Conservation (phyloP, 257 asterid species). For the Nicotiana undulata region DNA sequence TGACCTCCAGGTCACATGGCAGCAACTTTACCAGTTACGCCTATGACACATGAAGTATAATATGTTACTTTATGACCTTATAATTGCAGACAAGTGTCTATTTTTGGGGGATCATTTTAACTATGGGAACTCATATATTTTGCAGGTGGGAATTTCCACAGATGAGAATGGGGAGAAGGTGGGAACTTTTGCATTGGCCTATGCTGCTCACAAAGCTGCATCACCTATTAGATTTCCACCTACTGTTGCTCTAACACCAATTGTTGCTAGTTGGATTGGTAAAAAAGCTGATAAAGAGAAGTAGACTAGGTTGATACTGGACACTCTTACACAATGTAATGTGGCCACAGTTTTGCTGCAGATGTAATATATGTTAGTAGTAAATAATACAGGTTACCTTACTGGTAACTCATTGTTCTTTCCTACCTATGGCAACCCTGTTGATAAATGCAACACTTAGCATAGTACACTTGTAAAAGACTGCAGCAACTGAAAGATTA, state of each 20-base stretch:
- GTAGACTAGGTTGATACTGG: constrained; percentile 9
- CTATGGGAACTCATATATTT: not conserved
- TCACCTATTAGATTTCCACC: constrained; percentile 97
- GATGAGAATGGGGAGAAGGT: constrained; percentile 81
- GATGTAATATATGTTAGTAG: constrained; percentile 1
- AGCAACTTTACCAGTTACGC: no score
- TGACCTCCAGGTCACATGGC: no score
- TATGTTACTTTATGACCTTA: not conserved
- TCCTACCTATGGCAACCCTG: not conserved
- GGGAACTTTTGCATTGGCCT: constrained; percentile 91
- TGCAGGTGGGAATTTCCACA: constrained; percentile 67
- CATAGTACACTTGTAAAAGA: not conserved
- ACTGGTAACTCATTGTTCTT: not conserved
- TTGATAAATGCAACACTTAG: not conserved
- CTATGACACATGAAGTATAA: no score
- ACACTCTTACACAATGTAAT: not conserved
- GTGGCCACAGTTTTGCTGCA: constrained; percentile 20
- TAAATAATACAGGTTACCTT: not conserved
- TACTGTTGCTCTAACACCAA: constrained; percentile 88
- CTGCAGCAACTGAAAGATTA: not conserved
- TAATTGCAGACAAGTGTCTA: not conserved
- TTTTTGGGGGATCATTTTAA: not conserved
- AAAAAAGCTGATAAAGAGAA: constrained; percentile 66
- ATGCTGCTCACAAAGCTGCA: constrained; percentile 98
- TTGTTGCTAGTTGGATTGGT: constrained; percentile 90